A percentile compares a stretch with the other conserved stretches of the same genome.
Conservation (phyloP, 1,284 basidiomycete genomes). For the Marasmius fiardii region DNA sequence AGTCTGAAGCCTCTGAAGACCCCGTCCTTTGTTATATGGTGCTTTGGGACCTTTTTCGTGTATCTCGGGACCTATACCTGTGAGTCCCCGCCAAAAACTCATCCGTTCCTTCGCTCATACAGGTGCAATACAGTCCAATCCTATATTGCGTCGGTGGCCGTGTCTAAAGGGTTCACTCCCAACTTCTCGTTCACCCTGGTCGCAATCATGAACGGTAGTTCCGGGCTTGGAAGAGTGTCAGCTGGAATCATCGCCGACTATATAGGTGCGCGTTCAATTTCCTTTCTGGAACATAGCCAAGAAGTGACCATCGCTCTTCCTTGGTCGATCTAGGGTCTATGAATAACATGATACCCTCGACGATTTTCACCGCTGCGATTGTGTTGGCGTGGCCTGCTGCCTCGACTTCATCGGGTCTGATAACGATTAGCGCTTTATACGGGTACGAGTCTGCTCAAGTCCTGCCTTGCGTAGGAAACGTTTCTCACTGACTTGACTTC, state of each 20-base stretch:
- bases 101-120: not conserved
- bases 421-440: not conserved
- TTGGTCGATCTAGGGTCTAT: not conserved
- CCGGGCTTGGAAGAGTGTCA: not conserved
- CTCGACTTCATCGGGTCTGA: not conserved
- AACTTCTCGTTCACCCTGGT: not conserved
- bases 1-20: not conserved
- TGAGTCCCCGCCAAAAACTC: not conserved
- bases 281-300: not conserved
- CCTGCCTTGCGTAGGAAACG: not conserved
- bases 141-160: not conserved
- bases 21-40: not conserved
- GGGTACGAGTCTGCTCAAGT: not conserved
- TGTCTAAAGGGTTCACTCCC: not conserved
- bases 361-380: not conserved
- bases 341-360: slow-evolving; percentile 1
- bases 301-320: not conserved
- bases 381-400: not conserved
- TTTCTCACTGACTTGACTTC: not conserved
- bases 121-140: not conserved
- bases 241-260: not conserved
- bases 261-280: not conserved
- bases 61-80: not conserved
- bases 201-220: slow-evolving; percentile 1
- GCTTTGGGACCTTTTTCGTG: not conserved